Conservation (phyloP, 1,139 yeast genomes). For the Kodamaea fungicola region DNA sequence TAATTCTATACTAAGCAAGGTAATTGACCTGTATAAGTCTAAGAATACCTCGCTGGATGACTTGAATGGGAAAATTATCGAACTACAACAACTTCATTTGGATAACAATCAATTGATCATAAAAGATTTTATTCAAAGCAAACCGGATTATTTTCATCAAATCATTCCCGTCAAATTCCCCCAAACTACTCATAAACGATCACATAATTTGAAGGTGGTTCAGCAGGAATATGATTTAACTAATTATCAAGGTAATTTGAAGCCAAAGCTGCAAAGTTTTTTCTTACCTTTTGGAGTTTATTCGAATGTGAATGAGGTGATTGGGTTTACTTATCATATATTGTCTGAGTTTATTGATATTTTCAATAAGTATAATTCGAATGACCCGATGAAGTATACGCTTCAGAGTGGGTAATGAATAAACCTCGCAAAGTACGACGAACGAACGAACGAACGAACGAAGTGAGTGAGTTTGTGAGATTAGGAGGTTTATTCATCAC, state of each 20-base stretch:
- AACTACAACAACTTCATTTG: constrained; percentile 26
- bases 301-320: constrained; percentile 32
- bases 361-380: constrained; percentile 18
- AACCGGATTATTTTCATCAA: constrained; percentile 25
- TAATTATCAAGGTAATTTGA: constrained; percentile 10
- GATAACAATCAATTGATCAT: constrained; percentile 21
- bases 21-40: constrained; percentile 21
- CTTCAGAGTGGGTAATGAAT: constrained; percentile 13
- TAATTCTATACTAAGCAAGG: constrained; percentile 24
- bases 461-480: too few relatives aligned
- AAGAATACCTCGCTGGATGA: constrained; percentile 15
- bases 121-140: constrained; percentile 24
- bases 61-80: constrained; percentile 23
- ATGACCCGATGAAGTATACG: constrained; percentile 12
- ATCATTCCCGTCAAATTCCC: constrained; percentile 32
- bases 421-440: not conserved
- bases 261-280: constrained; percentile 20
- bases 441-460: too few relatives aligned
- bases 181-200: constrained; percentile 28
- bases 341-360: constrained; percentile 32
- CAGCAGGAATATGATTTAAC: constrained; percentile 12
- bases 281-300: constrained; percentile 40
- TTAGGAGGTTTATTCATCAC: not conserved
- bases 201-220: constrained; percentile 13
- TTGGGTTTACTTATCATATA: constrained; percentile 29